Conservation (phyloP, 148 eudicot species). For the Rhododendron vialii region DNA sequence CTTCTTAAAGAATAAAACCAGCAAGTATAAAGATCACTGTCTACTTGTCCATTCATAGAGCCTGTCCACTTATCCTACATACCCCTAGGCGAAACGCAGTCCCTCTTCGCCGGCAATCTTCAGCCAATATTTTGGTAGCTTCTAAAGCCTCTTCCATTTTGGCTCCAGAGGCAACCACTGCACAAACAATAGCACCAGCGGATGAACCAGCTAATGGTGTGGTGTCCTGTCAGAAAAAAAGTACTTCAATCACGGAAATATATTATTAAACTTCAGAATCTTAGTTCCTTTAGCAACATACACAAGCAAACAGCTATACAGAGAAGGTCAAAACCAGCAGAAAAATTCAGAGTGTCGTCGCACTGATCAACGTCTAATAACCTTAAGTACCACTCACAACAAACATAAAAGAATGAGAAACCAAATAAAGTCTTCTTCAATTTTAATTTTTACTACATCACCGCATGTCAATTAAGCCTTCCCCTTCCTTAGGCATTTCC, state of each 20-base stretch:
- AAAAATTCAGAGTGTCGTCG: neutral
- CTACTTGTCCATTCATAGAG: neutral
- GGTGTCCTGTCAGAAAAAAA: slow-evolving; percentile 55
- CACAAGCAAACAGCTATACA: neutral
- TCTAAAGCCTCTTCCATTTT: slow-evolving; percentile 79
- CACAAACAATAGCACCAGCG: slow-evolving; percentile 98
- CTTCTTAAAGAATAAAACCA: neutral
- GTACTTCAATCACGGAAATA: neutral
- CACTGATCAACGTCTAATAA: neutral
- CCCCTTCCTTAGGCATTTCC: neutral
- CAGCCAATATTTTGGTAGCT: slow-evolving; percentile 82
- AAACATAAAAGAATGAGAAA: neutral
- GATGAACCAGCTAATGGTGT: slow-evolving; percentile 99
- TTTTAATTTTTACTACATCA: neutral
- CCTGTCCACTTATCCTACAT: slow-evolving; percentile 12
- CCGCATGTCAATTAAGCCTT: neutral
- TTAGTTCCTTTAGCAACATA: neutral
- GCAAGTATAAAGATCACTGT: neutral
- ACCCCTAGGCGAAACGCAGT: slow-evolving; percentile 97
- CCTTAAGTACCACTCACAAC: neutral
- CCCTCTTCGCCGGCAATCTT: slow-evolving; percentile 82
- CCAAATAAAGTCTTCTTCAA: neutral
- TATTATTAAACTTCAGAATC: neutral
- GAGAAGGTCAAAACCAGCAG: neutral
- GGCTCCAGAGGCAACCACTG: slow-evolving; percentile 84